Percentiles rank a stretch among this genome's conserved stretches.
Evolutionary conservation across 371 early-diverging fungal species (phyloP).

Genomic region (Apophysomyces sp.): DNA sequence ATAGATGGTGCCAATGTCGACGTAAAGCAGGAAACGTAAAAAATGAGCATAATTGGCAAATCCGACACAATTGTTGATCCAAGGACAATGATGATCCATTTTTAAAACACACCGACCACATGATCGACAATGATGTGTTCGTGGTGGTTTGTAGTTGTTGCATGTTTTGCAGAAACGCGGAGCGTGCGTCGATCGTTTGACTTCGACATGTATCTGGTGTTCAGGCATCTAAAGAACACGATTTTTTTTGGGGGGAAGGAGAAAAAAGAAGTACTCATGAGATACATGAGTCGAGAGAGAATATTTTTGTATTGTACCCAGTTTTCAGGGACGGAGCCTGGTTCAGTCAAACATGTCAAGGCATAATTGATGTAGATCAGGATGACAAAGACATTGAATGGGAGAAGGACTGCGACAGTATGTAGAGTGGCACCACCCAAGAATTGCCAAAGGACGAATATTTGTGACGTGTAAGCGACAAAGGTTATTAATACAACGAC

Average conservation of each 20-base stretch:
- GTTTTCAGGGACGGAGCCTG: conserved; percentile 76
- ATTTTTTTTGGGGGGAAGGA: no score
- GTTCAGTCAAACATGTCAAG: conserved; percentile 72
- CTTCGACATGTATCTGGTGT: conserved; percentile 58
- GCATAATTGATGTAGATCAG: conserved; percentile 80
- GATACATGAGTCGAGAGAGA: not conserved
- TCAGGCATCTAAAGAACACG: conserved; percentile 49
- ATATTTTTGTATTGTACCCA: conserved; percentile 47
- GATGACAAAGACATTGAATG: conserved; percentile 69
- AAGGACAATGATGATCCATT: conserved; percentile 97
- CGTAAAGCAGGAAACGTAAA: conserved; percentile 81
- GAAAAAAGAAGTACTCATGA: not conserved
- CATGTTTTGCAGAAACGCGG: conserved; percentile 82
- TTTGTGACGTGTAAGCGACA: conserved; percentile 40
- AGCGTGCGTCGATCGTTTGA: conserved; percentile 67
- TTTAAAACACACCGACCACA: conserved; percentile 84
- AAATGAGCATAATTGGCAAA: conserved; percentile 87
- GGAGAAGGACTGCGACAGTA: conserved; percentile 47
- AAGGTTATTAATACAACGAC: conserved; percentile 29
- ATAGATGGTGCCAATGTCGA: conserved; percentile 58
- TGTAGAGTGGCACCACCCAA: conserved; percentile 21
- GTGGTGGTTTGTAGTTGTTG: conserved; percentile 75
- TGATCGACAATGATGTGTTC: conserved; percentile 80
- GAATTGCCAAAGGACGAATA: conserved; percentile 41
- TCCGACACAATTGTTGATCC: conserved; percentile 97